A percentile compares a stretch with the other conserved stretches of the same genome.
Conservation (phyloP, 129 eudicot species). For the Flaveria sonorensis region DNA sequence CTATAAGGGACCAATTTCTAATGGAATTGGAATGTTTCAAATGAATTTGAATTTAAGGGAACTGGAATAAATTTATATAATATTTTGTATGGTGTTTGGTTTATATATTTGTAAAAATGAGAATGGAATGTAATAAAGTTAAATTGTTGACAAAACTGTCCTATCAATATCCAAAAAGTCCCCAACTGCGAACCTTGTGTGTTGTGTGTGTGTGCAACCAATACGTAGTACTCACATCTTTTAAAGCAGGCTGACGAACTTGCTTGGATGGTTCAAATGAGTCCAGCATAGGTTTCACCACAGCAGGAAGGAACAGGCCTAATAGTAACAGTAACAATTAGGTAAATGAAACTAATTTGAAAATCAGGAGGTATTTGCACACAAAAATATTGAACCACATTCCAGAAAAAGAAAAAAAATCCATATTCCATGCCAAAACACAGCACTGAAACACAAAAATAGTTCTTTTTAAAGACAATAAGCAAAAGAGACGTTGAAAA, state of each 20-base stretch:
- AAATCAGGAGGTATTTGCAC: neutral
- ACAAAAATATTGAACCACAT: neutral
- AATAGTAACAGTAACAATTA: constrained; percentile 28
- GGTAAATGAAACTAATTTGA: neutral
- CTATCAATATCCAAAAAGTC: too few species aligned
- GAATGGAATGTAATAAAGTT: neutral
- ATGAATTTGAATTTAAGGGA: too few species aligned
- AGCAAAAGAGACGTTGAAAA: neutral
- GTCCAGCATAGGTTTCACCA: constrained; percentile 85
- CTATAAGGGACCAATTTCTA: too few species aligned
- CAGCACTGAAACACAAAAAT: neutral
- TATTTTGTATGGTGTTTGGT: too few species aligned
- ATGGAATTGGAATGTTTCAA: too few species aligned
- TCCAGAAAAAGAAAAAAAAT: neutral
- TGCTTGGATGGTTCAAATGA: constrained; percentile 72
- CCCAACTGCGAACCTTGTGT: too few species aligned
- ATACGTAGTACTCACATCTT: constrained; percentile 54
- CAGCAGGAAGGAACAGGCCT: constrained; percentile 97
- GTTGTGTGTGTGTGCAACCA: neutral
- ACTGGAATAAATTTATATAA: too few species aligned
- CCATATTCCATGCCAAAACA: constrained; percentile 9
- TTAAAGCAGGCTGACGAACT: constrained; percentile 70
- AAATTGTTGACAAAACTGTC: too few species aligned
- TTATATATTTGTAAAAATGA: too few species aligned
- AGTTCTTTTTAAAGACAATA: neutral